Conservation (phyloP, 164 flowering plant species). For the Amborella trichopoda region DNA sequence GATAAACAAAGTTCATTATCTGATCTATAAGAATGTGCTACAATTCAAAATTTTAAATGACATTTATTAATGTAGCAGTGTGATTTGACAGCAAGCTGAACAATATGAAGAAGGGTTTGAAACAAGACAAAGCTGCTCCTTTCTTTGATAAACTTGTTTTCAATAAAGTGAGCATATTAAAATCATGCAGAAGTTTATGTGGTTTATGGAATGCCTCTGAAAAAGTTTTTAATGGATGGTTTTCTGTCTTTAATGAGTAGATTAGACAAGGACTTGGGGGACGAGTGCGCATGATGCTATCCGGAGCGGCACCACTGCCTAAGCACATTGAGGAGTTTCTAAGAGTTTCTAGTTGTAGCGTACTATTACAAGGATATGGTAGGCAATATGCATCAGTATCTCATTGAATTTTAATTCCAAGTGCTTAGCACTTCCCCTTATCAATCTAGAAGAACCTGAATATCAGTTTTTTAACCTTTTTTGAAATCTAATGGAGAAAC, state of each 20-base stretch:
- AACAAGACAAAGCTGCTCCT: conserved; percentile 82
- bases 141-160: conserved; percentile 69
- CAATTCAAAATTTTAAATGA: neutral
- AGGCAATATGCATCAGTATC: conserved; percentile 8
- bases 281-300: conserved; percentile 52
- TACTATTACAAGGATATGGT: conserved; percentile 92
- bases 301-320: conserved; percentile 90
- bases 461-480: no score
- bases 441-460: no score
- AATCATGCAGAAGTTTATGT: neutral
- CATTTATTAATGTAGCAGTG: neutral
- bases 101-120: conserved; percentile 61
- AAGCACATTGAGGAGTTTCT: conserved; percentile 73
- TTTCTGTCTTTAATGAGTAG: conserved; percentile 15
- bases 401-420: no score
- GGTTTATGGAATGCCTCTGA: neutral
- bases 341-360: conserved; percentile 55
- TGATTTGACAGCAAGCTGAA: conserved; percentile 58
- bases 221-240: neutral
- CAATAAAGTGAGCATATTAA: conserved; percentile 48
- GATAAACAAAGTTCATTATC: no score
- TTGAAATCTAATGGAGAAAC: no score
- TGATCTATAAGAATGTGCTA: neutral
- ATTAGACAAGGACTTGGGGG: conserved; percentile 74
- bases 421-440: no score